A percentile compares a stretch with the other conserved stretches of the same genome.
Conservation (phyloP, 1,139 yeast genomes). For the Suhomyces wounanorum region DNA sequence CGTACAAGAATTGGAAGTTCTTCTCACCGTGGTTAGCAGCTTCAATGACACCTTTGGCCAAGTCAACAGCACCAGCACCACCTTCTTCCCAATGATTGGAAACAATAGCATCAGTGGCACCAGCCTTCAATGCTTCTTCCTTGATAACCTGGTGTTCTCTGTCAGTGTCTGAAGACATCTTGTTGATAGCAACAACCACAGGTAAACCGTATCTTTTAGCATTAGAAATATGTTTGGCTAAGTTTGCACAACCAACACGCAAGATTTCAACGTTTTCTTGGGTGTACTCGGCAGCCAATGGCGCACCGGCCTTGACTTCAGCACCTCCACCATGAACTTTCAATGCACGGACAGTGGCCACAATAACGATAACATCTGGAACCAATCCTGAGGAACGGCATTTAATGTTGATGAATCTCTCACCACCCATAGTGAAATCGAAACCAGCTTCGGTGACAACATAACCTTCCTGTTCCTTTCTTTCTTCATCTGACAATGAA, state of each 20-base stretch:
- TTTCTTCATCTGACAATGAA: constrained; percentile 44
- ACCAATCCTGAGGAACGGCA: constrained; percentile 89
- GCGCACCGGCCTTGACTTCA: constrained; percentile 93
- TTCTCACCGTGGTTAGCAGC: constrained; percentile 59
- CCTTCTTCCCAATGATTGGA: constrained; percentile 99
- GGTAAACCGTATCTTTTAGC: constrained; percentile 89
- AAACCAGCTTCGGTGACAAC: constrained; percentile 98
- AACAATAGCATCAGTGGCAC: constrained; percentile 91
- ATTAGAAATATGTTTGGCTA: constrained; percentile 87
- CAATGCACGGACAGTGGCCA: constrained; percentile 95
- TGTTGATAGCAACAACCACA: constrained; percentile 94
- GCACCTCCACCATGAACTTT: constrained; percentile 99
- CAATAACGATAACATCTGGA: constrained; percentile 93
- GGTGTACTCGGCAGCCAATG: constrained; percentile 83
- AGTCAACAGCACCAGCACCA: constrained; percentile 87
- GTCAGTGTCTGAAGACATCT: constrained; percentile 82
- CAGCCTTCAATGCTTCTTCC: constrained; percentile 86
- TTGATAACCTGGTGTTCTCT: constrained; percentile 83
- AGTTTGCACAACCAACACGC: constrained; percentile 81
- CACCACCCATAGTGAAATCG: constrained; percentile 99
- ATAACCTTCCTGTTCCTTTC: constrained; percentile 72
- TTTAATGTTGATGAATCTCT: constrained; percentile 93
- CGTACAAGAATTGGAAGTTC: constrained; percentile 73
- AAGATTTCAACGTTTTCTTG: constrained; percentile 85
- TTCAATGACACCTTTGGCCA: constrained; percentile 82